Base-by-base conservation (phyloP, 2,329 filamentous ascomycete species). In the Beauveria asiatica region DNA sequence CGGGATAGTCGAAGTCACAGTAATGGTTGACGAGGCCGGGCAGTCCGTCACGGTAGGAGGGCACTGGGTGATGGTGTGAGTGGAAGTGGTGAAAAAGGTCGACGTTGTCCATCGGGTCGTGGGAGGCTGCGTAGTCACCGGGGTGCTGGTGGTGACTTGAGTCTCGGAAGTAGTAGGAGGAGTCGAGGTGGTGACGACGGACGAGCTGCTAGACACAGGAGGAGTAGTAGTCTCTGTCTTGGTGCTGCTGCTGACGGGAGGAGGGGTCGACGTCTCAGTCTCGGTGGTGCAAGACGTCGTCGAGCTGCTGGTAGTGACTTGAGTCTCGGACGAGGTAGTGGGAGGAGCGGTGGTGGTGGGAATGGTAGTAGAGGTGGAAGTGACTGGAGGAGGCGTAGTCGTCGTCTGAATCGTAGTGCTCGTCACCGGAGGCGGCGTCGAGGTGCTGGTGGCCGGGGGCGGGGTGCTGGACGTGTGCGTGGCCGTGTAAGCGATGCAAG, bases 401-500 rank as follows among this genome's bases (percentile, higher is more conserved):
- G 56, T 50, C 27, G 30, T 37, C 30, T 39, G 51, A 37, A 49
- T 42, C 4, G 57, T 52, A 10, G 41, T 54, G 50, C 64, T 65
- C 5, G 59, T 33, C 25, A 48, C 45, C 11, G 45, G 45, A 13
- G 45, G 45, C 9, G 19, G 45, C 19, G 63, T 62, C 10, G 56
- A 61, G 50, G 60, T 61, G 30, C 59, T 50, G 17, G 62, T 61
- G 23, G 46, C 44, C 19, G 51, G 56, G n/a, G 33, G 16, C 10
- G 44, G 17, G 19, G 60, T 64, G 27, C 64, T 65, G 37, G 57
- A 62, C 13, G 64, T 64, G 62, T 70, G 68, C 21, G 70, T 72
- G 48, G 69, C 65, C 48, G 70, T 70, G 65, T 74, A 73, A 59
- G 69, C 68, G 65, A 74, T 66, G 67, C 72, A 75, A 6, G 72